These are phyloP conservation scores for Fragaria iinumae DNA, from an alignment of 306 rosid genomes.

Conservation along the genomic window DNA sequence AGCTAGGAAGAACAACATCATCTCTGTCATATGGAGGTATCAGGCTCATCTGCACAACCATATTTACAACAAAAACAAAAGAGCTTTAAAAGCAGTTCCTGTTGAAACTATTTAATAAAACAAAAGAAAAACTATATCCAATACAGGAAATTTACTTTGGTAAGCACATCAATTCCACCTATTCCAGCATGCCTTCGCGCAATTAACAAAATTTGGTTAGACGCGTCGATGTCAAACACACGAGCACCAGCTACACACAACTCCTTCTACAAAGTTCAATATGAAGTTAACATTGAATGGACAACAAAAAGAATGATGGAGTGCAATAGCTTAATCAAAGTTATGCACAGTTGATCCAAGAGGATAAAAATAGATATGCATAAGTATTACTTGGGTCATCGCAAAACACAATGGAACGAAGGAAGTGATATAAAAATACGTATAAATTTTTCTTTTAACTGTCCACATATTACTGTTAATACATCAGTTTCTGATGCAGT, in stretches of 20 bases:
- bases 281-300: constrained; percentile 25
- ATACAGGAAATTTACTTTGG: constrained; percentile 58
- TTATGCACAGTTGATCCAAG: background rate
- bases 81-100: constrained; percentile 14
- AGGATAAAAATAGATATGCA: background rate
- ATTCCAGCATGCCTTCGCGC: constrained; percentile 61
- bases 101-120: constrained; percentile 12
- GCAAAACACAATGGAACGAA: background rate
- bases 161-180: constrained; percentile 46
- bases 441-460: background rate
- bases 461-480: background rate
- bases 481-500: background rate
- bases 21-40: constrained; percentile 74
- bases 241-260: constrained; percentile 67
- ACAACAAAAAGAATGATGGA: too few species aligned
- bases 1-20: constrained; percentile 66
- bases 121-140: constrained; percentile 20
- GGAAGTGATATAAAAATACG: background rate
- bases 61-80: constrained; percentile 20
- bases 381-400: background rate
- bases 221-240: constrained; percentile 60
- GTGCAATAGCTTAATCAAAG: background rate
- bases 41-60: constrained; percentile 70
- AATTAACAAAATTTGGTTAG: constrained; percentile 60
- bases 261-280: constrained; percentile 48